These are phyloP conservation scores for Diutina siamensis DNA, from an alignment of 1,139 yeast species.

Conservation along the genomic window DNA sequence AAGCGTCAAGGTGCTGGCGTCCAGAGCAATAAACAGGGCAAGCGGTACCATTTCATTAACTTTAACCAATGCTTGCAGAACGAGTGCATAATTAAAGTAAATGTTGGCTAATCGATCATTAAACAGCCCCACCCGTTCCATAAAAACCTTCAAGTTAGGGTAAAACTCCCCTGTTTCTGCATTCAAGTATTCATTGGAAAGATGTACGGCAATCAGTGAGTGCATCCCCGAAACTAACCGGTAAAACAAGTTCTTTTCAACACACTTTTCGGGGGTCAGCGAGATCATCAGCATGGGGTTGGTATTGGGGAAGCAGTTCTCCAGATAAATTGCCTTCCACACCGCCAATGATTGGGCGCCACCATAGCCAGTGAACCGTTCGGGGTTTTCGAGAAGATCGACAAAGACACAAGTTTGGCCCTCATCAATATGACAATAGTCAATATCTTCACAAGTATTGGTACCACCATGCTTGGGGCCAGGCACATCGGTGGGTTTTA, in stretches of 20 bases:
- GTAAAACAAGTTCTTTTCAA: slow-evolving; percentile 80
- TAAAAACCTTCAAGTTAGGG: slow-evolving; percentile 72
- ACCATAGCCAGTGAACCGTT: slow-evolving; percentile 91
- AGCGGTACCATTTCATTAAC: slow-evolving; percentile 24
- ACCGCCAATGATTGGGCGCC: slow-evolving; percentile 87
- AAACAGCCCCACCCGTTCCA: slow-evolving; percentile 79
- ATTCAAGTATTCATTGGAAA: slow-evolving; percentile 75
- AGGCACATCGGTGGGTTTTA: slow-evolving; percentile 12
- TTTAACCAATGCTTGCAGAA: slow-evolving; percentile 72
- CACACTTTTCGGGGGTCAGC: slow-evolving; percentile 44
- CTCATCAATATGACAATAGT: slow-evolving; percentile 54
- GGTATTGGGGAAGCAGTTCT: slow-evolving; percentile 69
- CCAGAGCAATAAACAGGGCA: slow-evolving; percentile 17
- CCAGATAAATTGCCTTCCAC: slow-evolving; percentile 88
- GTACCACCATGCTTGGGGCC: slow-evolving; percentile 15
- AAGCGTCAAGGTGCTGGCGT: slow-evolving; percentile 23
- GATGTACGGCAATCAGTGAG: slow-evolving; percentile 88
- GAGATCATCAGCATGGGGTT: slow-evolving; percentile 26
- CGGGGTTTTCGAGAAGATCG: slow-evolving; percentile 81
- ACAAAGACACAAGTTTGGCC: slow-evolving; percentile 58
- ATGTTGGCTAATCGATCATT: slow-evolving; percentile 85
- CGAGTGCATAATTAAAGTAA: slow-evolving; percentile 85
- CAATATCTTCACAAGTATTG: slow-evolving; percentile 24
- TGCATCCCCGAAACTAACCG: slow-evolving; percentile 89
- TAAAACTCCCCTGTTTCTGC: slow-evolving; percentile 50